Base-by-base conservation (phyloP, 1,284 basidiomycete species). In the Stereum hirsutum region DNA sequence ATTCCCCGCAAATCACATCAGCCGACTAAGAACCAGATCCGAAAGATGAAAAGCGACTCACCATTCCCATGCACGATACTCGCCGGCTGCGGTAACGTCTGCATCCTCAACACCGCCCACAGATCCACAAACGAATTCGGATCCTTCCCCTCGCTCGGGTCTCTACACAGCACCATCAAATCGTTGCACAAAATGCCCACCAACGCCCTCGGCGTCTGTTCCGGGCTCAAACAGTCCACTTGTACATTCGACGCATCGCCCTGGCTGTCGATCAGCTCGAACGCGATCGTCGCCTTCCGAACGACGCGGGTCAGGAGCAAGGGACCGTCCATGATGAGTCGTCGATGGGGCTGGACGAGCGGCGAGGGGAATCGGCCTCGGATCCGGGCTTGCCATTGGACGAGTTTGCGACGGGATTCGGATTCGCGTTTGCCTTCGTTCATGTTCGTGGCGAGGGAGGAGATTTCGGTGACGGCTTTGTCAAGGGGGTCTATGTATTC, bases 301-400 rank as follows among this genome's bases (percentile, higher is more conserved):
- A 97, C 91, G 35, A 96, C 84, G 23, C 92, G 81, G 10, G 87
- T 90, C 27, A 98, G 69, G 41, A 83, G 69, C 38, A 96, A 63
- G 17, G 76, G 70, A 12, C 93, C 93, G 55, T 94, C 90, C 78
- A 93, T 85, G 46, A 93, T 87, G 30, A 93, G 75, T 46, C 78
- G 89, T 74, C 95, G 81, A 68, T 99, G 96, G 12, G 95, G 96
- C 62, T 99, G 96, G 23, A 99, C 96, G 33, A 99, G 70, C 8
- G 96, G 94, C 46, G 90, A 94, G 3, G 92, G 89, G 60, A 96
- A 96, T 54, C 80, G 86, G 21, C 90, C 91, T 33, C 84, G 75
- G 55, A 99, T 96, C 52, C 90, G 75, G 41, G 82, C 63, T 67
- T 99, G 95, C 96, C 96, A 91, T 55, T 86, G 80, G 19, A 94